phyloP scores from a whole-genome alignment of 148 eudicot genomes.

The Gaultheria prostrata region DNA sequence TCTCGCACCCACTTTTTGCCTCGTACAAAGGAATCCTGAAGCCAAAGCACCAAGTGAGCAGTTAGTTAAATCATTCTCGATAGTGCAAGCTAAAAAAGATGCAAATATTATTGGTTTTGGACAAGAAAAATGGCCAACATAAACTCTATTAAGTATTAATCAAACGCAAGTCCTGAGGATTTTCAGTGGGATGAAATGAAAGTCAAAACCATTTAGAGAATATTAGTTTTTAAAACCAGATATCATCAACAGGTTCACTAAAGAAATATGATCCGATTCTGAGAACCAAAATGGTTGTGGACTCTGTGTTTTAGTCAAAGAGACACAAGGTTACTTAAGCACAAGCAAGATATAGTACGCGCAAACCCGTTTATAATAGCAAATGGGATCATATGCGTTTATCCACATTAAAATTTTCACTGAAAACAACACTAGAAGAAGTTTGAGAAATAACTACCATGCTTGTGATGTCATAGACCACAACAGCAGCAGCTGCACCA shows the following conservation, averaged over 20 bases:
- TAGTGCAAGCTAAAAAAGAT: background rate
- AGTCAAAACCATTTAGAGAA: background rate
- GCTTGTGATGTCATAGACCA: slow-evolving; percentile 73
- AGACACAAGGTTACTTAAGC: background rate
- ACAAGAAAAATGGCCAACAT: background rate
- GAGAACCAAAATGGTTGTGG: background rate
- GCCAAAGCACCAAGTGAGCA: slow-evolving; percentile 16
- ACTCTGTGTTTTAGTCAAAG: background rate
- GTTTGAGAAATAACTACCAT: slow-evolving; percentile 26
- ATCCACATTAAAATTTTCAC: background rate
- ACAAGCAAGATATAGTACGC: background rate
- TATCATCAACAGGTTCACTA: background rate
- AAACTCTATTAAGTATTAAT: background rate
- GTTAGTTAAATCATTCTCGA: background rate
- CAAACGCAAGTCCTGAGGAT: background rate
- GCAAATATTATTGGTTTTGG: background rate
- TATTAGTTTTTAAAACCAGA: background rate
- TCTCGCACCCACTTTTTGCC: slow-evolving; percentile 70
- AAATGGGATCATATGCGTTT: background rate
- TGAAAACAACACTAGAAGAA: background rate
- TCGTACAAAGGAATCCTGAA: slow-evolving; percentile 59
- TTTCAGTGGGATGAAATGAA: background rate
- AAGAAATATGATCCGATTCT: background rate
- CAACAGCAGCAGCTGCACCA: slow-evolving; percentile 73
- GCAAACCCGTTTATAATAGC: background rate